Conservation (phyloP, 208 protist genomes). For the Trypanosoma brucei region DNA sequence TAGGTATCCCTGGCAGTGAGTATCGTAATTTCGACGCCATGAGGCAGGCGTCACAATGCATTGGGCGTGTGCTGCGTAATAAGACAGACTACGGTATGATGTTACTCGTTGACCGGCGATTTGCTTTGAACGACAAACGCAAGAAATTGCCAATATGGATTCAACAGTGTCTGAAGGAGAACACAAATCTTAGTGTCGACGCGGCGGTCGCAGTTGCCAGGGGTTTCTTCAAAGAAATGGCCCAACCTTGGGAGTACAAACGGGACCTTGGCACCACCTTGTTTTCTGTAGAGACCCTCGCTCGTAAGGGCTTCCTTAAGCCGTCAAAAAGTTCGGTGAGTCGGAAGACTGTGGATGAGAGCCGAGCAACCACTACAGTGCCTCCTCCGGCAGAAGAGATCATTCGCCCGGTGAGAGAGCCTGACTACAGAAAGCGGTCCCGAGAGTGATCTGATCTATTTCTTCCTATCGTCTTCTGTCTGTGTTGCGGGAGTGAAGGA, state of each 20-base stretch:
- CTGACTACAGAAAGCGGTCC: slow-evolving; percentile 30
- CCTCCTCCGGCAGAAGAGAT: slow-evolving; percentile 15
- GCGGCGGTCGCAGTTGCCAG: slow-evolving; percentile 85
- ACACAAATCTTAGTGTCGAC: slow-evolving; percentile 89
- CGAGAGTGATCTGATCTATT: slow-evolving; percentile 9
- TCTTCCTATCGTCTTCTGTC: too few relatives aligned
- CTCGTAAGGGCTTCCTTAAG: slow-evolving; percentile 21
- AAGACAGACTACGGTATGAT: slow-evolving; percentile 99
- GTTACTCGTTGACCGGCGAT: slow-evolving; percentile 97
- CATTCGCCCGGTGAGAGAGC: slow-evolving; percentile 55
- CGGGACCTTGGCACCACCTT: slow-evolving; percentile 85
- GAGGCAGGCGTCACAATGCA: slow-evolving; percentile 98
- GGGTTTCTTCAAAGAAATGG: slow-evolving; percentile 94
- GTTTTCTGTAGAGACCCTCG: slow-evolving; percentile 41
- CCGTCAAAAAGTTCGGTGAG: slow-evolving; percentile 9
- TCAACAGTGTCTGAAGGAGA: slow-evolving; percentile 84
- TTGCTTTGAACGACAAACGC: slow-evolving; percentile 93
- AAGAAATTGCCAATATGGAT: slow-evolving; percentile 92
- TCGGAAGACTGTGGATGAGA: slow-evolving; percentile 2
- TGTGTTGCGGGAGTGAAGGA: too few relatives aligned
- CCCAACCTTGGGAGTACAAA: slow-evolving; percentile 89
- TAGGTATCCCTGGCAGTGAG: slow-evolving; percentile 95
- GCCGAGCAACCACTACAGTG: slow-evolving; percentile 1
- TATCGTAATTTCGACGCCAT: slow-evolving; percentile 99
- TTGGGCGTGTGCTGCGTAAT: slow-evolving; percentile 97